phyloP scores from a whole-genome alignment of 345 rosid species.

The Noccaea bulbosa region DNA sequence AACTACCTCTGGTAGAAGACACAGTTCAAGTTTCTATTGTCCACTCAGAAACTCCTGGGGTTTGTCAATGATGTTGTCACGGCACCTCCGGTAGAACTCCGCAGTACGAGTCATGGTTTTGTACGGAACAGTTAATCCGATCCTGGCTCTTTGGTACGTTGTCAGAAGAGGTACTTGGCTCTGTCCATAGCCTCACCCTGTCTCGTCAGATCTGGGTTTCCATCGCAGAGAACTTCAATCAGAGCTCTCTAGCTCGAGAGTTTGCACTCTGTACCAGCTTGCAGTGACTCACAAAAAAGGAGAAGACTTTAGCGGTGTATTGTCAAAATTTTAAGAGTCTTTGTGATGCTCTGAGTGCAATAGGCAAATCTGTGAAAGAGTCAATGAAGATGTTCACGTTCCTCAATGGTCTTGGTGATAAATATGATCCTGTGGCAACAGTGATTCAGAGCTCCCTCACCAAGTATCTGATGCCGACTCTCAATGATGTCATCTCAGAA shows the following conservation, averaged over 20 bases:
- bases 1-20: too few species aligned
- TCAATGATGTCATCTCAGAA: neutral
- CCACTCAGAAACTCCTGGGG: too few species aligned
- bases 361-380: neutral
- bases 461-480: accelerated
- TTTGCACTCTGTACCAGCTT: neutral
- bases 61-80: neutral
- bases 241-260: neutral
- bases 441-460: neutral
- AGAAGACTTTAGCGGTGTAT: neutral
- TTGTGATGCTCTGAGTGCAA: neutral
- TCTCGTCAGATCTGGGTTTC: neutral
- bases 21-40: too few species aligned
- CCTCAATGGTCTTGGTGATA: neutral
- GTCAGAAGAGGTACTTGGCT: neutral
- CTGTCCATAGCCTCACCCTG: neutral
- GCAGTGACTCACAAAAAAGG: neutral
- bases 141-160: neutral
- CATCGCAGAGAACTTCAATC: neutral
- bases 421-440: neutral
- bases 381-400: neutral
- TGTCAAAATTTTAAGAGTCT: neutral
- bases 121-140: neutral
- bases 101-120: neutral
- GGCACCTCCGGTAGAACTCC: neutral